Evolutionary conservation across 1,284 basidiomycete species (phyloP), one percentile per base, ranked within the genome.

Genomic region (Puccinia horiana): DNA sequence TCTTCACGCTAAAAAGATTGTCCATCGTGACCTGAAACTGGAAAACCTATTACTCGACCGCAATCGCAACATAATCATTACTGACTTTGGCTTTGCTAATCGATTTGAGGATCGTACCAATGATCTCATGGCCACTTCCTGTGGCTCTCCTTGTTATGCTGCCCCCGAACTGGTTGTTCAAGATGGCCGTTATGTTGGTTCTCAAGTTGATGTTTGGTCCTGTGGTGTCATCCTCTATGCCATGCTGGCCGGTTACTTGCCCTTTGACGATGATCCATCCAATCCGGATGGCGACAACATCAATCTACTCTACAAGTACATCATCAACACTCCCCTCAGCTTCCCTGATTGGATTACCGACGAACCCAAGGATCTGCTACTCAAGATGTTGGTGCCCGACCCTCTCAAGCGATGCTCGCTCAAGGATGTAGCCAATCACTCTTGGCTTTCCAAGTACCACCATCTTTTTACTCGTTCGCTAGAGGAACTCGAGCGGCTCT

Each of bases 251-350:
- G 97, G 97, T 11, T 99, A 99, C 87, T 92, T 99, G 44, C 97
- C 97, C n/a, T 99, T 98, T 87, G 97, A 99, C 88, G 97, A 99
- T 87, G 97, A 99, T 88, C 97, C 97, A 0, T 93, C 92, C 44
- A 99, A 99, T 87, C 97, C 97, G 2, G 97, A 99, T 84, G 97
- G 97, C 82, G 96, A 99, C 89, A 99, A 99, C 88, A 99, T 99
- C 90, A 99, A 98, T 87, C 90, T 98, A n/a, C 89, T 99, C 75
- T 99, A 99, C 91, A 95, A 94, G 87, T 99, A 99, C 88, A 99
- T 99, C 88, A 93, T 98, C 88, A 95, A 92, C 89, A 98, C 96
- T 0, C 93, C 93, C 1, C 91, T 98, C 83, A 93, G 94, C 47
- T 98, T 97, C 89, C 95, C 95, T 20, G 94, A 96, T 69, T 95